phyloP scores from a whole-genome alignment of 2,329 filamentous ascomycete species.

The Penicillium verrucosum region DNA sequence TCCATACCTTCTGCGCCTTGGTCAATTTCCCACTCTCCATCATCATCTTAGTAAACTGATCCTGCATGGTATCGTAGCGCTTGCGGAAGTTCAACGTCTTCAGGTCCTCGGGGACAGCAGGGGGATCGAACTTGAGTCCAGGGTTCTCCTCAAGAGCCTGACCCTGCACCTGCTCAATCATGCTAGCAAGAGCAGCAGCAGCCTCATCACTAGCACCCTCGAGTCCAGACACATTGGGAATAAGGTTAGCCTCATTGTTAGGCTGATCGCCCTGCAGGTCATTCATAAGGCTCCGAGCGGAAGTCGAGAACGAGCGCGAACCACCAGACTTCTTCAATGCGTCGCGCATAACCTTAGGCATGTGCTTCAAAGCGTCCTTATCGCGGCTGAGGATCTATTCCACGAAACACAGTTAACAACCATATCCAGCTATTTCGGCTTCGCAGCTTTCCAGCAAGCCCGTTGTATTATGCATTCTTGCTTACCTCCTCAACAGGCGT shows the following conservation, averaged over 20 bases:
- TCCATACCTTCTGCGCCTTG: conserved; percentile 74
- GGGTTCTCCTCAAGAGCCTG: conserved; percentile 38
- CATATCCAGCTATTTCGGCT: not conserved
- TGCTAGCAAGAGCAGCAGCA: conserved; percentile 33
- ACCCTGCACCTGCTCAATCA: conserved; percentile 36
- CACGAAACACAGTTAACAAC: not conserved
- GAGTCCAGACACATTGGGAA: not conserved
- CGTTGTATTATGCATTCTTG: not conserved
- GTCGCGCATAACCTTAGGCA: conserved; percentile 65
- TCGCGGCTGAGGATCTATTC: conserved; percentile 62
- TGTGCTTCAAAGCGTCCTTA: conserved; percentile 58
- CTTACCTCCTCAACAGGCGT: conserved; percentile 65
- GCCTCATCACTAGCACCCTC: conserved; percentile 27
- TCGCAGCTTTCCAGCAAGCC: not conserved
- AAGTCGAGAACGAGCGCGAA: conserved; percentile 58
- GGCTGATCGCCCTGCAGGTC: conserved; percentile 25
- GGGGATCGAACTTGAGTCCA: conserved; percentile 77
- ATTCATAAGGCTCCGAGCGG: conserved; percentile 39
- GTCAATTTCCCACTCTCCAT: conserved; percentile 91
- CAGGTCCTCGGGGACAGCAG: conserved; percentile 58
- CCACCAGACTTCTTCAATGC: conserved; percentile 48
- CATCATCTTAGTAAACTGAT: conserved; percentile 83
- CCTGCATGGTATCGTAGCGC: conserved; percentile 79
- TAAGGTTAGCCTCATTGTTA: conserved; percentile 6
- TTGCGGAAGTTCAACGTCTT: conserved; percentile 64